Percentiles rank a stretch among this genome's conserved stretches.
phyloP scores from a whole-genome alignment of 805 yeast species.

The Cyberlindnera japonica region DNA sequence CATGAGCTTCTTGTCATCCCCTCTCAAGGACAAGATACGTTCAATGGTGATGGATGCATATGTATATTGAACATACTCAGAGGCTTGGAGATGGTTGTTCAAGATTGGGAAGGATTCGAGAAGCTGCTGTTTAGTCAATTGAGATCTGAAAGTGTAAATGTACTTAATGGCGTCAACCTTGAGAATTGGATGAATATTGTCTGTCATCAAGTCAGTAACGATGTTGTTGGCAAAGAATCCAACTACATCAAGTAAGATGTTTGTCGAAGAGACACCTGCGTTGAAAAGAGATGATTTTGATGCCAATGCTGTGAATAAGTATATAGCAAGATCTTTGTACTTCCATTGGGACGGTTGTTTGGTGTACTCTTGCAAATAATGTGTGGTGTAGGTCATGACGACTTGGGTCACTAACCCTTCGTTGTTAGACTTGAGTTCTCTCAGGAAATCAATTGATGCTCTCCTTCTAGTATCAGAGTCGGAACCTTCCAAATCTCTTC shows the following conservation, averaged over 20 bases:
- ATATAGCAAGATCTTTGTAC: constrained; percentile 81
- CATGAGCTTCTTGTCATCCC: constrained; percentile 48
- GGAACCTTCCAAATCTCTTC: constrained; percentile 93
- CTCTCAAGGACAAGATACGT: constrained; percentile 75
- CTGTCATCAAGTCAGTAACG: constrained; percentile 72
- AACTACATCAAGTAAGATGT: constrained; percentile 79
- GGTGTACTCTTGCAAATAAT: constrained; percentile 53
- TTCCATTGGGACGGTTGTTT: constrained; percentile 63
- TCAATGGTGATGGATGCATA: constrained; percentile 93
- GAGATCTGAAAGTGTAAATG: constrained; percentile 86
- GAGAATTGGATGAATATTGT: constrained; percentile 65
- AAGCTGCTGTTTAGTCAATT: constrained; percentile 81
- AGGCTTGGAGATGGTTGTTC: constrained; percentile 61
- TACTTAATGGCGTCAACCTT: constrained; percentile 92
- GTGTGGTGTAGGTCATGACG: constrained; percentile 67
- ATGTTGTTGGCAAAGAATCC: constrained; percentile 77
- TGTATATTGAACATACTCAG: constrained; percentile 81
- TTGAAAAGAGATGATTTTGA: constrained; percentile 86
- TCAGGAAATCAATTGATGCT: constrained; percentile 86
- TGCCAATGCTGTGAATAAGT: constrained; percentile 84
- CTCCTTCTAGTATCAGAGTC: constrained; percentile 91
- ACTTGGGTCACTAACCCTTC: constrained; percentile 71
- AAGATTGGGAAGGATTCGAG: constrained; percentile 75
- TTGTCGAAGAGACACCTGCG: constrained; percentile 84
- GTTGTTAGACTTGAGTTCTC: constrained; percentile 78